These are phyloP conservation scores for Russula lepida DNA, from an alignment of 768 basidiomycete genomes.

Conservation along the genomic window DNA sequence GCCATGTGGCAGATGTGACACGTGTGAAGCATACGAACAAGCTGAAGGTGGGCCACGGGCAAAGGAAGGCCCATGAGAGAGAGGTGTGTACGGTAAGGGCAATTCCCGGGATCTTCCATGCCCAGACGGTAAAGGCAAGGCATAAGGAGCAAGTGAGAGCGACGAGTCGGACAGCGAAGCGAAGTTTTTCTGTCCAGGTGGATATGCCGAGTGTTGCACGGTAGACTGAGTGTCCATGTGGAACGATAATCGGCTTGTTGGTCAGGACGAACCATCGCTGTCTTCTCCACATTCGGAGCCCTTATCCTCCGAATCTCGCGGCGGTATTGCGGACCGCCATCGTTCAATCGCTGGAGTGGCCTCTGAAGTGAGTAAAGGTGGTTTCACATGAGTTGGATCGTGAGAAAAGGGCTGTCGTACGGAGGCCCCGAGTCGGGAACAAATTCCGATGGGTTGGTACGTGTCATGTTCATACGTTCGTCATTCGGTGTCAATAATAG, in stretches of 20 bases:
- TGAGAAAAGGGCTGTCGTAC: background rate
- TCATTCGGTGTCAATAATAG: constrained; percentile 61
- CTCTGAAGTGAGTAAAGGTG: background rate
- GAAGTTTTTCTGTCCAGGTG: background rate
- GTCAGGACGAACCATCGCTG: constrained; percentile 1
- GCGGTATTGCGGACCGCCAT: constrained; percentile 4
- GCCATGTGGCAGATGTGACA: background rate
- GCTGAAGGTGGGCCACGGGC: background rate
- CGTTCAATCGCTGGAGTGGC: constrained; percentile 8
- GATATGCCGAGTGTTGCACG: background rate
- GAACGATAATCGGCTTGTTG: constrained; percentile 12
- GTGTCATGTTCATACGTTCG: constrained; percentile 34
- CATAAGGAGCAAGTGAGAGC: background rate
- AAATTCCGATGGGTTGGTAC: background rate
- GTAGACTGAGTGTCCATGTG: background rate
- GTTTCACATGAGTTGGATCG: background rate
- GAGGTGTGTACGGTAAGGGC: background rate
- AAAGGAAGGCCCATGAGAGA: background rate
- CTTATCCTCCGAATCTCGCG: background rate
- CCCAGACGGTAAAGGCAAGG: background rate
- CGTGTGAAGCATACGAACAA: background rate
- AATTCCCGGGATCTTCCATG: constrained; percentile 8
- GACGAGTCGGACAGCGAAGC: background rate
- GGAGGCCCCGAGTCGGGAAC: background rate
- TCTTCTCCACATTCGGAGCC: background rate